These are phyloP conservation scores for Murraya koenigii DNA, from an alignment of 345 rosid genomes.

Conservation along the genomic window DNA sequence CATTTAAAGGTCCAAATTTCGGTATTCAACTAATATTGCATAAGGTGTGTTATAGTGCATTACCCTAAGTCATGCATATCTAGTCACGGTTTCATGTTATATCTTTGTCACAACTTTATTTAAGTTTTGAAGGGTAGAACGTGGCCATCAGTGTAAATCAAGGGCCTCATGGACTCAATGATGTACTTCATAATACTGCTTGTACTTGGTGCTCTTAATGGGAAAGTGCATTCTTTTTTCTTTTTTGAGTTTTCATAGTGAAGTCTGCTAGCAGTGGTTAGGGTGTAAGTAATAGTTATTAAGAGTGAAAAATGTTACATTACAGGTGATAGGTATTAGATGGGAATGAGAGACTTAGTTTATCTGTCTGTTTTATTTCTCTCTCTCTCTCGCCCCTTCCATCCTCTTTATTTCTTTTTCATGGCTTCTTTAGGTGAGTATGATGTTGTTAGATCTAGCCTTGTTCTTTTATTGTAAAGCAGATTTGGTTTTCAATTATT, in stretches of 20 bases:
- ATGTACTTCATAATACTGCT: neutral
- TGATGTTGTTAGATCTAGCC: neutral
- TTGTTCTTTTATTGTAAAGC: neutral
- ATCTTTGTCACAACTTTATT: too few relatives aligned
- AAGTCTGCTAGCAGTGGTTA: too few relatives aligned
- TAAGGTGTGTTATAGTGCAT: neutral
- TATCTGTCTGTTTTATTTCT: too few relatives aligned
- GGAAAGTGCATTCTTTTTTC: too few relatives aligned
- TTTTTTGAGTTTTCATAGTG: too few relatives aligned
- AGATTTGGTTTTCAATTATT: neutral
- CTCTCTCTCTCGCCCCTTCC: too few relatives aligned
- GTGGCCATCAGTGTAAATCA: neutral
- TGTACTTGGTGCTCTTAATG: too few relatives aligned
- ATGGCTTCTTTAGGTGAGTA: too few relatives aligned
- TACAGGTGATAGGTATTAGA: neutral
- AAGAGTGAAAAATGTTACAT: neutral
- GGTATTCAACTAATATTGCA: neutral
- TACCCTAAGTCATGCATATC: neutral
- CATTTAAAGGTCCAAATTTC: too few relatives aligned
- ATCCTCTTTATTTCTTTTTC: too few relatives aligned
- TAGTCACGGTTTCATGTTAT: too few relatives aligned
- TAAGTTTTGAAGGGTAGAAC: too few relatives aligned
- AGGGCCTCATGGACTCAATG: neutral
- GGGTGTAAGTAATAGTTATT: neutral
- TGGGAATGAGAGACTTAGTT: neutral